Evolutionary conservation across 805 yeast species (phyloP), one percentile per base, ranked within the genome.

Genomic region (Saturnispora dispora): DNA sequence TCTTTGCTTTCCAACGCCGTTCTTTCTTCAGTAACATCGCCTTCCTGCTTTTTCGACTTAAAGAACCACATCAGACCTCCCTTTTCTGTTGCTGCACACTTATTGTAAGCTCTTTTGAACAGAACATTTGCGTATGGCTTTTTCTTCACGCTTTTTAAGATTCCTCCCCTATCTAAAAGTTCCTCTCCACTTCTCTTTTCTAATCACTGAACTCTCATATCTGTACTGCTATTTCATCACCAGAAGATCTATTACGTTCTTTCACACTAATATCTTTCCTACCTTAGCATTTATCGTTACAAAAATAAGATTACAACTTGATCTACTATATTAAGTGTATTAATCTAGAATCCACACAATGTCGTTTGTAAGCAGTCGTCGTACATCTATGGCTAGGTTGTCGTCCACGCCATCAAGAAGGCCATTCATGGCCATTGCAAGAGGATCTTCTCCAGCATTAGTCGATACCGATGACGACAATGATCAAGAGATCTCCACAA

Each of bases 381-480:
- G 51, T 5, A 27, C 36, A 3, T 48, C 51, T 3, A 48, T 48
- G 51, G 51, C 47, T 6, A 48, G 35, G 13, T 27, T 48, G 27
- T 17, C 30, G 6, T 48, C 51, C 7, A 48, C 51, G 3, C 51
- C 51, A n/a, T 37, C 41, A 8, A 18, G 41, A 10, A 20, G 41
- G 17, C 41, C 41, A 3, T 37, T 37, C 11, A 37, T 37, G 41
- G 41, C 22, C 4, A 17, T 37, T 17, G 41, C 41, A 18, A 37
- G 41, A 20, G 42, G 25, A 25, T 36, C 48, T 5, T 46, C 54
- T 15, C 58, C 65, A 0, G 59, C 60, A 7, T 64, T 65, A 1
- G 53, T 52, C 13, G 62, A 59, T 33, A 48, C 54, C 3, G 55
- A 53, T 22, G 58, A 50, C 20, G 55, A 55, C 18, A 30, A 17